Base-by-base conservation (phyloP, 2,329 filamentous ascomycete genomes). In the Helotiales sp. region DNA sequence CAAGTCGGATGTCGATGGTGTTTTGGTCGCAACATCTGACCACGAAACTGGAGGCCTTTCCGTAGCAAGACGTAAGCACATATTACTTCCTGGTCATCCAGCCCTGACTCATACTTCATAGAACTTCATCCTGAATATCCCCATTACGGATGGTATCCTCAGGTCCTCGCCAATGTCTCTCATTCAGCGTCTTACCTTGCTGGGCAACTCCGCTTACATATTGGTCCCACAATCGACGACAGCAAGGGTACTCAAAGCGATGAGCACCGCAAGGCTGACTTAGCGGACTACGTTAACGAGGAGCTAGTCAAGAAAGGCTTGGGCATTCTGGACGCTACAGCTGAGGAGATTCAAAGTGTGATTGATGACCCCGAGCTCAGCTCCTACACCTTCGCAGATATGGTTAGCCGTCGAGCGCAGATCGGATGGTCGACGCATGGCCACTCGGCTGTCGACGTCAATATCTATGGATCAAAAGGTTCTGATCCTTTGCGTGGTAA, bases 351-450 rank as follows among this genome's bases (percentile, higher is more conserved):
- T 34, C 74, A 84, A 24, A 72, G 74, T 5, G 78, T 97, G 30
- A 79, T 90, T 24, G 75, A 83, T 31, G 74, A 80, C 25, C 83
- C 86, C 0, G 77, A 77, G 1, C 73, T 75, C 3, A 80, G 86
- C 10, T 75, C 80, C 30, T 74, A 79, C 3, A 76, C 82, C 1
- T 90, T 98, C 70, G 86, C 92, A 0, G 87, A 91, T 69, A 93
- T 99, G 78, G 84, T 98, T 66, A 96, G 90, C 66, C 82, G 89
- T 4, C 85, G 95, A 59, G 90, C 93, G 1, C 91, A 96, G 70
- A 84, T 96, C 42, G 96, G 95, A 13, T 99, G 95, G 95, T 88
- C 84, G 63, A 96, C 93, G 0, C 93, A 97, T 72, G 95, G 95
- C 27, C 95, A 99, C 76, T 89, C 88, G 19, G 95, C 88, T 52